A percentile compares a stretch with the other conserved stretches of the same genome.
These are phyloP conservation scores for Eragrostis nindensis DNA, from an alignment of 176 grass and related monocot species.

Conservation along the genomic window DNA sequence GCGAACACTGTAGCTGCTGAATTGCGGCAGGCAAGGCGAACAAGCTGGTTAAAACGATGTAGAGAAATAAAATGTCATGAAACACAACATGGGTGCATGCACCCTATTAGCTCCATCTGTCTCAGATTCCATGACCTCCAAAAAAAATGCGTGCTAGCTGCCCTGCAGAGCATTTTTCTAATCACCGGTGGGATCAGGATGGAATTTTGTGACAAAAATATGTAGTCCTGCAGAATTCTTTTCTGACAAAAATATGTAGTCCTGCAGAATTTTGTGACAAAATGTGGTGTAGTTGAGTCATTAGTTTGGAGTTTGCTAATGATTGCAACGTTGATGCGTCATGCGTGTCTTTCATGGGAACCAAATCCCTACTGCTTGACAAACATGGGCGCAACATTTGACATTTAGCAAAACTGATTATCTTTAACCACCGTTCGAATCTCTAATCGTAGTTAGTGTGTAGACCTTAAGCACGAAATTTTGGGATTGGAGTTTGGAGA, in stretches of 20 bases:
- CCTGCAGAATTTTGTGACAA: too few relatives aligned
- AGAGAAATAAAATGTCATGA: too few relatives aligned
- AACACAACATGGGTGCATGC: too few relatives aligned
- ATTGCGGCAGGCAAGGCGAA: too few relatives aligned
- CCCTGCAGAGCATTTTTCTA: conserved; percentile 26
- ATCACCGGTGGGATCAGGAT: conserved; percentile 35
- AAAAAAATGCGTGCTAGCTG: too few relatives aligned
- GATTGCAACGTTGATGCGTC: conserved; percentile 44
- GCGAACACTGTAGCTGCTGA: too few relatives aligned
- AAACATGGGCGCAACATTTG: background rate
- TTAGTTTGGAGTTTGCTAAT: conserved; percentile 15
- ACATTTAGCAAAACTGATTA: conserved; percentile 1
- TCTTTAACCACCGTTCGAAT: background rate
- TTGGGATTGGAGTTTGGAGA: conserved; percentile 12
- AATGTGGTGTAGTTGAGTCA: conserved; percentile 35
- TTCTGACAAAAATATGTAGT: too few relatives aligned
- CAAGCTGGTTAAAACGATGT: too few relatives aligned
- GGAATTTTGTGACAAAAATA: too few relatives aligned
- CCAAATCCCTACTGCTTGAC: conserved; percentile 21
- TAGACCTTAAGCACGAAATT: background rate
- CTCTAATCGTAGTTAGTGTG: conserved; percentile 2
- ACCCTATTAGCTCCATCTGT: too few relatives aligned
- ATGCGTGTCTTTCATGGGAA: conserved; percentile 10
- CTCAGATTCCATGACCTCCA: too few relatives aligned
- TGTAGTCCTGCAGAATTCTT: too few relatives aligned